Evolutionary conservation across 345 rosid genomes (phyloP).

Genomic region (Acer campestre): DNA sequence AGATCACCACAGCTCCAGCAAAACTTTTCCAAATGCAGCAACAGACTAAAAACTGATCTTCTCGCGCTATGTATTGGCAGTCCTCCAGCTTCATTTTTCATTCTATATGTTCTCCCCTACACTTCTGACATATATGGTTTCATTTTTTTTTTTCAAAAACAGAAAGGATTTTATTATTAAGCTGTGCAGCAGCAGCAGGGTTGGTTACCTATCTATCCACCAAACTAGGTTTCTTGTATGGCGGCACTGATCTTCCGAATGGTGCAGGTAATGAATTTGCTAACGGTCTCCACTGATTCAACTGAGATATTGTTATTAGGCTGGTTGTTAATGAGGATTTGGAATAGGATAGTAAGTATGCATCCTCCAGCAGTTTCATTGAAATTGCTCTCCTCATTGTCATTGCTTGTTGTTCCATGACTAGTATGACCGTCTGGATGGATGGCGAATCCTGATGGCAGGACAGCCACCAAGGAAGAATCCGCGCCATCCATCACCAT

Average conservation of each 20-base stretch:
- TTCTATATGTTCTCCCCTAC: slow-evolving; percentile 15
- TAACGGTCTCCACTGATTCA: slow-evolving; percentile 63
- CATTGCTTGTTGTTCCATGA: background rate
- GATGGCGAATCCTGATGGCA: slow-evolving; percentile 66
- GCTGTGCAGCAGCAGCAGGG: background rate
- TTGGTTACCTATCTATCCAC: no score
- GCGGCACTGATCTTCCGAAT: slow-evolving; percentile 44
- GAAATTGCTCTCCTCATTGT: slow-evolving; percentile 34
- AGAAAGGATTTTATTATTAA: background rate
- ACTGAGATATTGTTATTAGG: slow-evolving; percentile 47
- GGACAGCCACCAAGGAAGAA: slow-evolving; percentile 38
- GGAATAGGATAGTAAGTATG: slow-evolving; percentile 57
- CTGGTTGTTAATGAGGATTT: slow-evolving; percentile 50
- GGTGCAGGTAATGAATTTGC: slow-evolving; percentile 59
- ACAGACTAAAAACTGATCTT: slow-evolving; percentile 32
- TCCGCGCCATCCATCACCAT: slow-evolving; percentile 58
- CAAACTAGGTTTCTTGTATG: no score
- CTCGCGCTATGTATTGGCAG: background rate
- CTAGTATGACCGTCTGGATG: slow-evolving; percentile 35
- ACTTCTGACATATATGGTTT: background rate
- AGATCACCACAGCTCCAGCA: background rate
- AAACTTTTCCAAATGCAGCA: slow-evolving; percentile 1
- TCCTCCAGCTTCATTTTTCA: slow-evolving; percentile 9
- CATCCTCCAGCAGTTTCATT: slow-evolving; percentile 40
- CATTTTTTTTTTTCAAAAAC: background rate